Evolutionary conservation across 306 rosid genomes (phyloP), one percentile per base, ranked within the genome.

Genomic region (Quercus dentata): DNA sequence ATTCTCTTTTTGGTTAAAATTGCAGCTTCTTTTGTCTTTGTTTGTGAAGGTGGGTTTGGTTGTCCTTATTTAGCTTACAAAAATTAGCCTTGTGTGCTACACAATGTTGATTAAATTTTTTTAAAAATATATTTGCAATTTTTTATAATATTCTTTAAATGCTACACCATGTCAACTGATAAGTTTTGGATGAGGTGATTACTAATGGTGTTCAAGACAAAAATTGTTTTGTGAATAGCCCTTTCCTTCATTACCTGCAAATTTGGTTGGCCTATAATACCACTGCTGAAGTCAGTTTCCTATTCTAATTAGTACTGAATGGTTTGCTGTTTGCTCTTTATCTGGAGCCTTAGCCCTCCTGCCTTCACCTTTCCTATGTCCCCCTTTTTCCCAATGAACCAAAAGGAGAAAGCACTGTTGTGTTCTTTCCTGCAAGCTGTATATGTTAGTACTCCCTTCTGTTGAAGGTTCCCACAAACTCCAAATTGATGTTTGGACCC

Each of bases 191-290:
- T 5, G 69, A 62, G 35, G 6, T 62, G 19, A 62, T 62, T 62
- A 13, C 28, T 27, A 2, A 27, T 62, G 38, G 69, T 62, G 38
- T 62, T 62, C n/a, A 62, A 62, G 69, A 61, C 23, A 25, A 58
- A 62, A 23, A 27, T 62, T 61, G 17, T 58, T 18, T 58, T 23
- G 64, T 21, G 64, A 62, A 62, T 10, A 27, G 69, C 35, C 6
- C 9, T 27, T 25, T 27, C 18, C 28, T 27, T 23, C 15, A 27
- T 62, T 62, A 38, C 54, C 44, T 52, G 31, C 46, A 41, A 55
- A 57, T 58, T 15, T 41, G 25, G 81, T 54, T 80, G 76, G 72
- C 28, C 27, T 23, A 44, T 79, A 55, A 46, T 64, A 31, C 41
- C 18, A 3, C 69, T 25, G 51, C 46, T 17, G 44, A 51, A 63